Evolutionary conservation across 805 yeast genomes (phyloP).

Genomic region (Kodamaea nitidulidarum): DNA sequence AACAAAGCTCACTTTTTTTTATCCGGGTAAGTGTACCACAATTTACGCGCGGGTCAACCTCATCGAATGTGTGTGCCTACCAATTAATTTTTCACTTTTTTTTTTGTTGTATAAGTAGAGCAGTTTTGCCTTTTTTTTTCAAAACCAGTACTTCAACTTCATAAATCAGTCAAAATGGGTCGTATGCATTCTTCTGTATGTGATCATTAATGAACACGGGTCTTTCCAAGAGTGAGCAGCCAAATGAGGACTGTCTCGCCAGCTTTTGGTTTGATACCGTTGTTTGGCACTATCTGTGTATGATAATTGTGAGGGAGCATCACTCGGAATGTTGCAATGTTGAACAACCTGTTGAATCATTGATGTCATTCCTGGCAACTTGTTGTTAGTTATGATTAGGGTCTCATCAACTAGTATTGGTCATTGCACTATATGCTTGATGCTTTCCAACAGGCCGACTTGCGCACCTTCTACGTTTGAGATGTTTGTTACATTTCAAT

Average conservation of each 20-base stretch:
- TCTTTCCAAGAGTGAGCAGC: conserved; percentile 16
- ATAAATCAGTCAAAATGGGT: conserved; percentile 80
- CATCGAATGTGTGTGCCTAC: conserved; percentile 8
- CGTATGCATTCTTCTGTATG: conserved; percentile 98
- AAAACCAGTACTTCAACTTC: conserved; percentile 2
- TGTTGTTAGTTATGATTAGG: too few relatives aligned
- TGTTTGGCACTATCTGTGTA: not conserved
- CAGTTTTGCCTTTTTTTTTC: conserved; percentile 12
- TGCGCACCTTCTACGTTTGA: too few relatives aligned
- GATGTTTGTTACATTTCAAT: too few relatives aligned
- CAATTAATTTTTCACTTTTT: conserved; percentile 19
- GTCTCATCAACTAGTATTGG: too few relatives aligned
- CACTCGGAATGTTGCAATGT: too few relatives aligned
- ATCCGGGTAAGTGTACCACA: not conserved
- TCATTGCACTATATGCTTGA: too few relatives aligned
- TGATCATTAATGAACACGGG: conserved; percentile 25
- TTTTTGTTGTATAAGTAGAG: conserved; percentile 8
- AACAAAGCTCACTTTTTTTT: not conserved
- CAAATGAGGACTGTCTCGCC: conserved; percentile 10
- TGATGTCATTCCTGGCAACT: too few relatives aligned
- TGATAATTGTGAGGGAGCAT: too few relatives aligned
- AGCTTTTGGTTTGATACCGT: conserved; percentile 24
- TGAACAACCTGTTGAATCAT: too few relatives aligned
- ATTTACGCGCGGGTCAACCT: not conserved
- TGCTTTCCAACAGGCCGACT: too few relatives aligned